Evolutionary conservation across 352 stramenopile species (phyloP), one percentile per base, ranked within the genome.

Genomic region (Pythium phragmiticola): DNA sequence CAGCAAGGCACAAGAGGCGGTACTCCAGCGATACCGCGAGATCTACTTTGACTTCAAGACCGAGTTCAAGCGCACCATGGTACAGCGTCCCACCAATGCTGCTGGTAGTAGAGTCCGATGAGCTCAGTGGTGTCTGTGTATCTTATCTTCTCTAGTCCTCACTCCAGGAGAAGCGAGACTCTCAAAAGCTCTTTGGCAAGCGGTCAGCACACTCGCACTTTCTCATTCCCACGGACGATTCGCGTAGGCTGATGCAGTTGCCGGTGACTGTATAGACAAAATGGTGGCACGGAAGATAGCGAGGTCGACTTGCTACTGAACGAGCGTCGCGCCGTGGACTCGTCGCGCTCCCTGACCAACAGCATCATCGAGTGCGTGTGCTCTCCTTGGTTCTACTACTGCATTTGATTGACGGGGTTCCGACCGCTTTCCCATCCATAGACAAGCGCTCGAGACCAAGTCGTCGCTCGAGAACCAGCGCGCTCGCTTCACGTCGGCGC

Each of bases 1-100:
- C 13, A 75, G 80, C 21, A 95, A 93, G 63, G 81, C 83, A 37
- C 87, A 95, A 60, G 87, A 95, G 57, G 88, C 88, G 4, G 74
- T 98, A 49, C 74, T 98, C 37, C 95, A 98, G 74, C 84, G 96
- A 45, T 99, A 99, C 73, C 87, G 94, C 28, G 95, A 98, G 74
- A 88, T 98, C 55, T 87, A 98, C 48, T 98, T 98, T 65, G 94
- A 99, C 76, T 97, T 97, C 39, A 95, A 92, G 39, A 95, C 87
- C 23, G 94, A 99, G 72, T 99, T 98, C 70, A 87, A 96, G 69
- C 82, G 85, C 28, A 90, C 85, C 0, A 89, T 90, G 78, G 87
- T 94, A 61, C 8, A 46, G 39, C 26, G 26, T 30, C 26, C 26
- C 26, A 8, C 39, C 39, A 16, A 46, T 46, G 9, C 17, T 17